phyloP scores from a whole-genome alignment of 495 filamentous ascomycete genomes.

The Evansstolkia leycettana region DNA sequence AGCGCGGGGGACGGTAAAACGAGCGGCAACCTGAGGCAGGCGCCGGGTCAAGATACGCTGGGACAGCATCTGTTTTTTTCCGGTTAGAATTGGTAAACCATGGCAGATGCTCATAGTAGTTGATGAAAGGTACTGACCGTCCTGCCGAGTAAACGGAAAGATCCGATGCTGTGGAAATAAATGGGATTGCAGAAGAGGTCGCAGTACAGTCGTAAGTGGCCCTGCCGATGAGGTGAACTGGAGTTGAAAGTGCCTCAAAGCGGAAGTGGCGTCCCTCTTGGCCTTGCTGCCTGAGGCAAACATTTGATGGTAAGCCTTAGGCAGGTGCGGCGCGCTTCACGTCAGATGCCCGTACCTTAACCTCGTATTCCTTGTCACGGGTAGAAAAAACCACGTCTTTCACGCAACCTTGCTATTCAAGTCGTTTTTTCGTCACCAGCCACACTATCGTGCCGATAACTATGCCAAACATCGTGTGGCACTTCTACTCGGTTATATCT shows the following conservation, averaged over 20 bases:
- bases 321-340: conserved; percentile 19
- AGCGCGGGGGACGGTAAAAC: conserved; percentile 41
- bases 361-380: conserved; percentile 12
- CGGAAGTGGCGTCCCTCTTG: not conserved
- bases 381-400: conserved; percentile 35
- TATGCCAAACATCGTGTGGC: conserved; percentile 50
- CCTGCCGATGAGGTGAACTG: not conserved
- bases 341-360: too few species aligned
- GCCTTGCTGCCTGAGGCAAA: conserved; percentile 10
- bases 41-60: conserved; percentile 43
- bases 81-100: conserved; percentile 8
- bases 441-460: conserved; percentile 34
- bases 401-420: conserved; percentile 23
- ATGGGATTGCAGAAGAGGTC: conserved; percentile 6
- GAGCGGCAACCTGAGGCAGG: conserved; percentile 30
- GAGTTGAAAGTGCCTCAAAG: conserved; percentile 20
- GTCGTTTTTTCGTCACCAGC: conserved; percentile 24
- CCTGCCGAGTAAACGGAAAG: conserved; percentile 15
- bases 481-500: conserved; percentile 36
- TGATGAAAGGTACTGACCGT: conserved; percentile 12
- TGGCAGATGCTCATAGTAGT: conserved; percentile 5
- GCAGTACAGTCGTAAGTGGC: conserved; percentile 11
- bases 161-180: conserved; percentile 19
- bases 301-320: not conserved
- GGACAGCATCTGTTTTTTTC: conserved; percentile 48